Conservation (phyloP, 163 green algal species). For the Chlamydomonas reinhardtii region DNA sequence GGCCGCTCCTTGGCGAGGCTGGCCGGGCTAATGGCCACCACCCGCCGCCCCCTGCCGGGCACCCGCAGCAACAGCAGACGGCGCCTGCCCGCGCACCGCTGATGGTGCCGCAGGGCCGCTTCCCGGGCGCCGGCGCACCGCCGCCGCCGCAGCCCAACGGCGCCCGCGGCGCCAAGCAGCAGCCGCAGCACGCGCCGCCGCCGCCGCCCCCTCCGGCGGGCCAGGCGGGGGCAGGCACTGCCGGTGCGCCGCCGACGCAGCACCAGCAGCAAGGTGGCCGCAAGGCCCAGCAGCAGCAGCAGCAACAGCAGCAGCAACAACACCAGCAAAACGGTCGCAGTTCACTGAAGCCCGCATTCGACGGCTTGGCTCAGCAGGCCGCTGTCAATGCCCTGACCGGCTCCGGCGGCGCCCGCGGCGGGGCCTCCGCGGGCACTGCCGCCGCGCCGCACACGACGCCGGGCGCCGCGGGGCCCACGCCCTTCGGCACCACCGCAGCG, state of each 20-base stretch:
- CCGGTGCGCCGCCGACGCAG: background rate
- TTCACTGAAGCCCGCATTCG: conserved; percentile 27
- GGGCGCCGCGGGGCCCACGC: background rate
- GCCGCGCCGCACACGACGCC: background rate
- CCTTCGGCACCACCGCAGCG: background rate
- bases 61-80: background rate
- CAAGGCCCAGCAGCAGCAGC: background rate
- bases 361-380: background rate
- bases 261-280: background rate
- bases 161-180: background rate
- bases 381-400: background rate
- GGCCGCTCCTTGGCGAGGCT: conserved; percentile 10
- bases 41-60: background rate
- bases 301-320: background rate
- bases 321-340: background rate
- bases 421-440: background rate
- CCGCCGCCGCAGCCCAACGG: too few relatives aligned
- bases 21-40: background rate
- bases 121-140: too few relatives aligned
- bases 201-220: too few relatives aligned
- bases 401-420: background rate
- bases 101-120: background rate
- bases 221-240: too few relatives aligned
- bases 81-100: background rate
- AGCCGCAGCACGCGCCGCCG: background rate